Base-by-base conservation (phyloP, 1,284 basidiomycete genomes). In the Apiotrichum mycotoxinovorans region DNA sequence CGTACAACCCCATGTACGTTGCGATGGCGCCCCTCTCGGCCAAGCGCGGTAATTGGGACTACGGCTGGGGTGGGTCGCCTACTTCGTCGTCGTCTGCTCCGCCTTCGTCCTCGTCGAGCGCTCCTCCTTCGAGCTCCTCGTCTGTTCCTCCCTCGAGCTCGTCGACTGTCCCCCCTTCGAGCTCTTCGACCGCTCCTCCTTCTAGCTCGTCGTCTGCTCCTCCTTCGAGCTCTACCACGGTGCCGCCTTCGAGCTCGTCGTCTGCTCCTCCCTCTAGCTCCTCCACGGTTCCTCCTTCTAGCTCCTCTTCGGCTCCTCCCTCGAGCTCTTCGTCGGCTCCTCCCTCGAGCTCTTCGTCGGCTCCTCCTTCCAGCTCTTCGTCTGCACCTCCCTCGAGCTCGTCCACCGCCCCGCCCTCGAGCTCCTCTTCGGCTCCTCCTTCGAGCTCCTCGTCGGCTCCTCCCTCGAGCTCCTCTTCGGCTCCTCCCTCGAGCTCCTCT, bases 1-100 rank as follows among this genome's bases (percentile, higher is more conserved):
- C 77, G 52, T 79, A 77, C 64, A 72, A 75, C 53, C 79, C 79
- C 0, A 56, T 76, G 1, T 71, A 75, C 0, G 74, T 80, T 45
- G 79, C 78, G 4, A 79, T 81, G 54, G 79, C 79, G 12, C 68
- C 66, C 20, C 67, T 79, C 3, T 58, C 71, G 20, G 14, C 22
- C 20, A 18, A 4, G 30, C 46, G 46, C 46, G 46, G 46, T 10
- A 5, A 18, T 10, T 48, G 46, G 46, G 33, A 35, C 33, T 48
- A 48, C 23, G 46, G 46, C 35, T 48, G 46, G 46, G 22, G 15
- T 10, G n/a, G 15, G 4, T 27, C 11, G 22, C 23, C 42, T 15
- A 20, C 22, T 14, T 44, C 42, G 42, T 26, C 37, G 18, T 38
- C 37, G 15, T 15, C 37, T 4, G 37, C 15, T 38, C 8, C 37